Base-by-base conservation (phyloP, 805 yeast genomes). In the Teunomyces pallodes region DNA sequence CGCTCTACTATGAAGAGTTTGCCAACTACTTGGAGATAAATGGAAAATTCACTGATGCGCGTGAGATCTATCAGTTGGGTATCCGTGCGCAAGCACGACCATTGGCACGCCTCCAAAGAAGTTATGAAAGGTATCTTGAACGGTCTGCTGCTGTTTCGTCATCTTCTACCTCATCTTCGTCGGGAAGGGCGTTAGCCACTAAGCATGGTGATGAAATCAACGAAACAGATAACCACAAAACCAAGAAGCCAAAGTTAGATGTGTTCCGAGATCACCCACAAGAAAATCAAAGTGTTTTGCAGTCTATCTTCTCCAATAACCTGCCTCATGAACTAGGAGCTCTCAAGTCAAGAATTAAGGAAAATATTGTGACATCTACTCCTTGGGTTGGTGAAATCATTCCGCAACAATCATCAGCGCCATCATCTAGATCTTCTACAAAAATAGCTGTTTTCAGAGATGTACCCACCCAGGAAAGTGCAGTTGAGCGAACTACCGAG, bases 1-100 rank as follows among this genome's bases (percentile, higher is more conserved):
- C 96, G 0, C 57, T 82, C 14, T 90, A 78, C 61, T 92, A 90
- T 60, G 96, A 90, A 60, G 86, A 81, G 50, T 89, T 87, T 67
- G 88, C 96, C 1, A 72, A 75, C 29, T 80, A 69, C 48, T 64
- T 86, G 48, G 95, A 87, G 58, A 40, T 70, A 0, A 66, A 65
- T 13, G 75, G 76, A 16, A 75, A 79, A 47, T 57, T 58, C 40
- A 55, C 57, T 2, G 85, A 82, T 47, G 95, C 96, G 0, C 69
- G 70, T 2, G 79, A 77, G 45, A 80, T 88, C 0, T 84, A 75
- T 55, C 70, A 71, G 44, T 64, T 74, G 47, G 96, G 95, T 0
- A 56, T 90, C 1, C 71, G 73, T 31, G 61, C 66, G 3, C 65
- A 72, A 12, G 96, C 97, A 1, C 72, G 89, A 55, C 97, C 97